Evolutionary conservation across 192 early-diverging fungal genomes (phyloP), one percentile per base, ranked within the genome.

Genomic region (Podila horticola): DNA sequence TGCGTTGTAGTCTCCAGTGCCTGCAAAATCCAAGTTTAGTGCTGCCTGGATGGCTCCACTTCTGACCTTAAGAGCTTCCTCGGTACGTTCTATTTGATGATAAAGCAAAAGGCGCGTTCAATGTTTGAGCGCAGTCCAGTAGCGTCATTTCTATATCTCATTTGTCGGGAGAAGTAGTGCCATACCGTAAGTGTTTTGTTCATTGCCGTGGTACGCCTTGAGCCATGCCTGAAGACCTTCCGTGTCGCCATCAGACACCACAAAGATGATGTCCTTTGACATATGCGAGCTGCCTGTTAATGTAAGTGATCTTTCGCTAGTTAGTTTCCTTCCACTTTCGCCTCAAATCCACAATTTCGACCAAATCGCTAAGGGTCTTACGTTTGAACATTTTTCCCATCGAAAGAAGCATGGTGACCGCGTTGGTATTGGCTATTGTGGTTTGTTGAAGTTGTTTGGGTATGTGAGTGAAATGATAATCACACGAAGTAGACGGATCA

Each of bases 211-310:
- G 76, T 98, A 98, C 15, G 93, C 92, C 38, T 93, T 89, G 36
- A 98, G 85, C 95, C 95, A 98, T 31, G 91, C 91, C 66, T 94
- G 92, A 20, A 92, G 91, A 2, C 97, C 97, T 6, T 84, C 59
- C 24, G 89, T 86, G 41, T 90, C 93, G 3, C 90, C 85, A 73
- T 96, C 95, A 0, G 95, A 91, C 11, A 97, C 90, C 19, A 98
- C 81, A 59, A 98, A 92, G 11, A 98, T 91, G 26, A 97, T 88
- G 79, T 98, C 97, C 82, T 97, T 95, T 51, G 96, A 92, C 95
- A 96, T 97, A 82, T 96, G 93, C 55, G 91, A 91, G 62, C 90
- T 83, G 31, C 89, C 90, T 79, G 75, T 52, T 22, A 26, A 34
- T 45, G 15, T 13, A 45, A 9, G 15, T 45, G 8, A 0, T 12